Evolutionary conservation across 2,329 filamentous ascomycete species (phyloP), one percentile per base, ranked within the genome.

Genomic region (Sclerotinia trifoliorum): DNA sequence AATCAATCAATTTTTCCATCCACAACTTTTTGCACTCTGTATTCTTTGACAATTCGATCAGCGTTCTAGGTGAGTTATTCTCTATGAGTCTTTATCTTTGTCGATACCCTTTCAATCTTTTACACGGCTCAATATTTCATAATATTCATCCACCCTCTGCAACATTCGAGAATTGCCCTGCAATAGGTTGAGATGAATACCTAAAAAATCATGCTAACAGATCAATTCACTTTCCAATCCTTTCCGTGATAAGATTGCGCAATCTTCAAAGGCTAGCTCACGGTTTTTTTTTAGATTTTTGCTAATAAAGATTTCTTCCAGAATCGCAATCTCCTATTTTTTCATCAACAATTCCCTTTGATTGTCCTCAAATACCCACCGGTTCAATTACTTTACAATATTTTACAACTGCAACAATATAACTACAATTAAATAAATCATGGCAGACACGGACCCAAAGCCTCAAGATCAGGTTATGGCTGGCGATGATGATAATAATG

Each of bases 401-500:
- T 26, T 44, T 7, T 17, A 48, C 48, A 56, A 29, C 17, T n/a
- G 26, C 62, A 15, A 26, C 17, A 46, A n/a, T 21, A 49, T 10
- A 19, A 32, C 48, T 24, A 13, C 15, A 48, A 21, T 19, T 13
- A 19, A 64, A 29, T 17, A 56, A 15, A 64, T 44, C 10, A 77
- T 77, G 76, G 70, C 76, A 46, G 76, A 77, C 49, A 71, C 63
- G 24, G 71, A 75, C 55, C 32, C 65, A 8, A 76, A 77, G 69
- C 65, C 72, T 35, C 71, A 74, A 54, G 74, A 76, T 21, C 71
- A 75, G 63, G 70, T 73, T 24, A 73, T 76, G 71, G 70, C 65
- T 26, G 70, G 62, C 15, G 75, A 77, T 42, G 74, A 77, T 39
- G 76, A 77, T 51, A 75, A 71, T 32, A 76, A 77, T 54, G 77